Percentiles rank a stretch among this genome's conserved stretches.
Conservation (phyloP, 2,329 filamentous ascomycete species). For the Colletotrichum endophyticum region DNA sequence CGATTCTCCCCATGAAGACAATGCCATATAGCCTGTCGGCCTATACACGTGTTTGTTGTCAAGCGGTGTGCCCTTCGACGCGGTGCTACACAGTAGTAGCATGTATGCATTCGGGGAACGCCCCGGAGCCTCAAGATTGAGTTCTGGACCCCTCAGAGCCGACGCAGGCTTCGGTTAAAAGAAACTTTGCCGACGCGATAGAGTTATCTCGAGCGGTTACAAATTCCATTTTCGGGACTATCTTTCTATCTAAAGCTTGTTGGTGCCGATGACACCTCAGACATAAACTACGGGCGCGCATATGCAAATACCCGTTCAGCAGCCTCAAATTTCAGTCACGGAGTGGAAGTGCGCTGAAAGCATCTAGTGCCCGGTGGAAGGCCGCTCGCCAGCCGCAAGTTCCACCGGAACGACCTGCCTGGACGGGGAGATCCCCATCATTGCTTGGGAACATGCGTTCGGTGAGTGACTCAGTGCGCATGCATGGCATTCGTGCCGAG, state of each 20-base stretch:
- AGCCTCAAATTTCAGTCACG: not conserved
- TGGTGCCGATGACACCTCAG: not conserved
- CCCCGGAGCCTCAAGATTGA: not conserved
- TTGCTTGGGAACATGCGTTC: not conserved
- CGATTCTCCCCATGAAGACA: not conserved
- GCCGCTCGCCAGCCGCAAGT: not conserved
- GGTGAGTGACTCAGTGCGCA: not conserved
- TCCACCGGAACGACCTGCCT: not conserved
- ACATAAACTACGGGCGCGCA: not conserved
- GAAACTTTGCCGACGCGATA: not conserved
- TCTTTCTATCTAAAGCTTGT: not conserved
- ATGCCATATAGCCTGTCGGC: not conserved
- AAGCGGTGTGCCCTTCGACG: not conserved
- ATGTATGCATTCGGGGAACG: not conserved
- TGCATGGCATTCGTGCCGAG: not conserved
- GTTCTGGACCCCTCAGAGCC: not conserved
- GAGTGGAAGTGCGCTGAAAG: not conserved
- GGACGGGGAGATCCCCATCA: not conserved
- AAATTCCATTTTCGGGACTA: not conserved
- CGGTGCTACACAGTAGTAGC: not conserved
- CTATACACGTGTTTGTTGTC: not conserved
- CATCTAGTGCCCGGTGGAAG: not conserved
- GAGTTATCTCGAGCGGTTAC: not conserved
- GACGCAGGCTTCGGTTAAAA: not conserved
- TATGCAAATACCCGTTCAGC: not conserved